Base-by-base conservation (phyloP, 139 green algal species). In the Chlorella sp. region DNA sequence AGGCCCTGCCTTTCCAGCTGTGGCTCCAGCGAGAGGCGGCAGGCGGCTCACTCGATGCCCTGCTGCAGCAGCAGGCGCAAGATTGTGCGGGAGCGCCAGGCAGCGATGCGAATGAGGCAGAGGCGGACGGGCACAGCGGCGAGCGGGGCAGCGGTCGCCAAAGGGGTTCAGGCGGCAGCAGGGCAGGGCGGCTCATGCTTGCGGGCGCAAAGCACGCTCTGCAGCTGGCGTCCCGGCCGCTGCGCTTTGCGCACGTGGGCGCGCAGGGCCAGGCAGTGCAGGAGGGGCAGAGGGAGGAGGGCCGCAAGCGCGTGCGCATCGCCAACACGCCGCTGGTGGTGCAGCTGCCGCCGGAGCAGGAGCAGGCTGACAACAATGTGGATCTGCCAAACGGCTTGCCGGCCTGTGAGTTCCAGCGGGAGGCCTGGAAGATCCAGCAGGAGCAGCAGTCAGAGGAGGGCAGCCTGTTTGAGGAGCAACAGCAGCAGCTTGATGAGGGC, bases 161-260 rank as follows among this genome's bases (percentile, higher is more conserved):
- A 15, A 38, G 12, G 25, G 42, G 29, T 5, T 56, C 38, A 46
- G 61, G 61, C 8, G 35, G 50, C 21, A 36, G 68, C 11, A 27
- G 36, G 12, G 53, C 23, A 8, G 8, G 53, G 8, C 53, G 19
- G 11, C 36, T 29, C 36, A 38, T 65, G 50, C 36, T 63, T 50
- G 11, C 50, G 8, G 68, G 68, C 19, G 36, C 68, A 23, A 74
- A 53, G 51, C 68, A 40, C 25, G n/a, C 35, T 2, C n/a, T n/a
- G n/a, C n/a, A n/a, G n/a, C 68, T 74, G 36, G 50, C 68, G 11
- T 74, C 68, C 4, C 68, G 50, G 21, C 68, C 64, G 23, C 50
- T 74, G 48, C 68, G 68, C 1, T 74, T 50, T 17, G 53, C 35
- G 21, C 23, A 36, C 53, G 27, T 33, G 23, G 60, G 35, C 19